Evolutionary conservation across 176 grass and related monocot species (phyloP), one percentile per base, ranked within the genome.

Genomic region (Raddia distichophylla): DNA sequence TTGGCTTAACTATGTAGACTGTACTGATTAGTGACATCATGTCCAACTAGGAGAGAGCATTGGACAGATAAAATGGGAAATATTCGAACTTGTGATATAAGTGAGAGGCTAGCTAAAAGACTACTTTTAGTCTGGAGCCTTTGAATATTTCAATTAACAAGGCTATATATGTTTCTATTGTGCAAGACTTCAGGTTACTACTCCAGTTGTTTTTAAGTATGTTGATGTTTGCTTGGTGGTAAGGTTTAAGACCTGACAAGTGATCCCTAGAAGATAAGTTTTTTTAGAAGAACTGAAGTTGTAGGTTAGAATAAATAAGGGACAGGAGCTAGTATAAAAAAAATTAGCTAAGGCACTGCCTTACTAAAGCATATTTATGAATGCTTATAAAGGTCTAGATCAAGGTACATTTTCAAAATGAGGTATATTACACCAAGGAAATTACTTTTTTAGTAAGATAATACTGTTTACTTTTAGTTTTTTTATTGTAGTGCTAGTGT

Each of bases 261-360:
- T 59, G 69, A 44, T 54, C 1, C 34, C 20, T 17, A 61, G n/a
- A 74, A 67, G 15, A 76, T 52, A 53, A 17, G 60, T 34, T 77
- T 77, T 51, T 17, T 50, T 32, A 65, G 10, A 51, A 51, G 44
- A 6, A 46, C 73, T 32, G 22, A 75, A 43, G 35, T 45, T 2
- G 46, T 63, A 46, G 7, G 35, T 33, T 77, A 37, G 79, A 71
- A 58, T 67, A 66, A 64, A 11, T 8, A 44, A 12, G 10, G 60
- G 54, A n/a, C 52, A 51, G 0, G 9, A 67, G 34, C 2, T 59
- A 57, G 6, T 59, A n/a, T 27, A 64, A 67, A 67, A 80, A 69
- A 80, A 69, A 33, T 87, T 87, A 46, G 56, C 10, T 50, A 77
- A 6, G 16, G 13, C 45, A 52, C n/a, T 71, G 51, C 63, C 35